Conservation (phyloP, 768 basidiomycete species). For the Rhodotorula diobovata region DNA sequence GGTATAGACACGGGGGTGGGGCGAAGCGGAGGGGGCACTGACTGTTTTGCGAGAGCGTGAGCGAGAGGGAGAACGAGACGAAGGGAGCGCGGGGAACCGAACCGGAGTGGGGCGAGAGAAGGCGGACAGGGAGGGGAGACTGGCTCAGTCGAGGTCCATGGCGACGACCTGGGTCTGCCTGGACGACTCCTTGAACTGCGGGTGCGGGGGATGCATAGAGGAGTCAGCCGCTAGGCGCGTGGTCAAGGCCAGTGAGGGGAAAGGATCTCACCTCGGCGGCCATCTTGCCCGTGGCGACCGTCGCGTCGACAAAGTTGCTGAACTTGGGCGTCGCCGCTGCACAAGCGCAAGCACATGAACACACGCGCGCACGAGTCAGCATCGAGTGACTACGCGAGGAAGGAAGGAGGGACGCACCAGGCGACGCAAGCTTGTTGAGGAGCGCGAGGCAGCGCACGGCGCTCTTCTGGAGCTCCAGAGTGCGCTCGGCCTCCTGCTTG, state of each 20-base stretch:
- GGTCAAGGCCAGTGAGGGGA: too few species aligned
- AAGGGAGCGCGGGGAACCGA: neutral
- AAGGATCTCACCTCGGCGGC: slow-evolving; percentile 10
- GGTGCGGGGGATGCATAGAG: fast-evolving
- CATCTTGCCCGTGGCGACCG: slow-evolving; percentile 18
- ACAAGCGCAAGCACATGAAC: too few species aligned
- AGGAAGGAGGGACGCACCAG: neutral
- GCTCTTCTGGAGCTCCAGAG: slow-evolving; percentile 84
- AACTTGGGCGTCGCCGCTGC: slow-evolving; percentile 19
- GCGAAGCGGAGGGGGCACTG: neutral
- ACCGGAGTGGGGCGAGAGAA: neutral
- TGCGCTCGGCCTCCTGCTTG: slow-evolving; percentile 82
- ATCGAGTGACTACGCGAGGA: neutral
- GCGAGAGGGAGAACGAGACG: neutral
- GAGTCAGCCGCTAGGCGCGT: too few species aligned
- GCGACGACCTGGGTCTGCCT: slow-evolving; percentile 22
- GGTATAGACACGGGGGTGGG: too few species aligned
- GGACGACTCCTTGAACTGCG: slow-evolving; percentile 26
- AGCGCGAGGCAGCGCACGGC: slow-evolving; percentile 82
- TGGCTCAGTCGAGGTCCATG: slow-evolving; percentile 30
- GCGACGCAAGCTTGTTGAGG: slow-evolving; percentile 62
- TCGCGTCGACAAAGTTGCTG: slow-evolving; percentile 2
- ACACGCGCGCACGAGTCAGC: too few species aligned
- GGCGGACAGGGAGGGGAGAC: neutral
- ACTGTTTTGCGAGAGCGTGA: neutral